Evolutionary conservation across 805 yeast species (phyloP), one percentile per base, ranked within the genome.

Genomic region (Yarrowia sp.): DNA sequence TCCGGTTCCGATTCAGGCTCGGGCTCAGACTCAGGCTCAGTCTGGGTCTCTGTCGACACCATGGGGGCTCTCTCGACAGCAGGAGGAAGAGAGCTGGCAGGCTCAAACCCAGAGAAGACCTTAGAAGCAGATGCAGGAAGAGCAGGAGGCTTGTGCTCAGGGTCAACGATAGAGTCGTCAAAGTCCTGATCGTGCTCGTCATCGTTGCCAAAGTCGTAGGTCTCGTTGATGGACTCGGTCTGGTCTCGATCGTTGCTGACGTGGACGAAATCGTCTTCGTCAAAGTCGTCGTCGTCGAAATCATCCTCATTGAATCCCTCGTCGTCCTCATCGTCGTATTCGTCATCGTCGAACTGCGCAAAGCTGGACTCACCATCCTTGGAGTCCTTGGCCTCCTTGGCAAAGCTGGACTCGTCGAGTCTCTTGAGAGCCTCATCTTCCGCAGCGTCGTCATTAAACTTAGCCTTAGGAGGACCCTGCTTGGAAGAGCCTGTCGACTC

Each of bases 291-390:
- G 12, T 19, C 46, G 14, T 16, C 19, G 12, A 10, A 46, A 18
- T 27, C 31, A 42, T 55, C 62, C 25, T 32, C 62, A 4, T 39
- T 56, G 18, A n/a, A n/a, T n/a, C 41, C 29, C 21, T 61, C 63
- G 10, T 51, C 47, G n/a, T 19, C 44, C 19, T 63, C 66, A n/a
- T 44, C 66, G 29, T 46, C 62, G 9, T 35, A 16, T 62, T 53
- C 56, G n/a, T 36, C 47, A 7, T 44, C 55, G n/a, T 13, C 35
- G 16, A 31, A 36, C 31, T 61, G 19, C 6, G 32, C 51, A 29
- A 61, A 39, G 19, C 36, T 39, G 7, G 53, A 38, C 18, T 42
- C 44, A 14, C 27, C 27, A 4, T 41, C 63, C 18, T 35, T 25
- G n/a, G 13, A 13, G 16, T 6, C 25, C n/a, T 36, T 13, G 31